Evolutionary conservation across 2,329 filamentous ascomycete species (phyloP).

Genomic region (Thelonectria rubi): DNA sequence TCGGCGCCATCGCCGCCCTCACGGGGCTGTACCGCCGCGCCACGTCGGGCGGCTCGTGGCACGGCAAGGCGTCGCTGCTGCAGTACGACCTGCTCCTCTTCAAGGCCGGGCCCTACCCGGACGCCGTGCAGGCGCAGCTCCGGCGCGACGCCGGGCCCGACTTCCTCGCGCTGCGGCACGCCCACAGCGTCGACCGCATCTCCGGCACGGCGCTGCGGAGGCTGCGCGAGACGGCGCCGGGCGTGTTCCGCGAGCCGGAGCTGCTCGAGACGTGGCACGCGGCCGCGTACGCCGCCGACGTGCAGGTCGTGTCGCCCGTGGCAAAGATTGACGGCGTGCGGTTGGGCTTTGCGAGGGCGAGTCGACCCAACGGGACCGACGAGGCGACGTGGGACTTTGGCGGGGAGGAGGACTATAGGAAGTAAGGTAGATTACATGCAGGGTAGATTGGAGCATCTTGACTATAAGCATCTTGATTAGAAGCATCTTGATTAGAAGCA

Average conservation of each 20-base stretch:
- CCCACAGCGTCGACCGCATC: slow-evolving; percentile 72
- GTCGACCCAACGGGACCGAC: slow-evolving; percentile 63
- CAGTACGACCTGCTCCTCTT: slow-evolving; percentile 76
- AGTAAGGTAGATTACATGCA: background rate
- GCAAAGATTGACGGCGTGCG: slow-evolving; percentile 56
- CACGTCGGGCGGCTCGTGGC: slow-evolving; percentile 71
- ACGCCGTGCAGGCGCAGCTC: slow-evolving; percentile 61
- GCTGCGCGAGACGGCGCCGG: slow-evolving; percentile 29
- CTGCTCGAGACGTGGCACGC: slow-evolving; percentile 28
- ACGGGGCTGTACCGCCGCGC: slow-evolving; percentile 70
- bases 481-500: background rate
- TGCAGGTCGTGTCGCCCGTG: slow-evolving; percentile 54
- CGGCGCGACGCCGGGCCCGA: slow-evolving; percentile 58
- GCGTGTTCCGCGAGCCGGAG: slow-evolving; percentile 11
- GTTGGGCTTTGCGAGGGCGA: slow-evolving; percentile 58
- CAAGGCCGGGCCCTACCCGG: slow-evolving; percentile 65
- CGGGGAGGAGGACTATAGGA: slow-evolving; percentile 56
- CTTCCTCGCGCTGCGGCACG: slow-evolving; percentile 66
- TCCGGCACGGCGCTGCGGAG: slow-evolving; percentile 65
- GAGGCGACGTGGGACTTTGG: slow-evolving; percentile 64
- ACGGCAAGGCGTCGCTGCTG: slow-evolving; percentile 69
- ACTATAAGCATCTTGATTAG: background rate
- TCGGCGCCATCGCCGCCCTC: slow-evolving; percentile 74
- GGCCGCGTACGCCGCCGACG: slow-evolving; percentile 36
- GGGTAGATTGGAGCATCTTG: background rate